Evolutionary conservation across 352 stramenopile species (phyloP), one percentile per base, ranked within the genome.

Genomic region (Phytophthora meadii): DNA sequence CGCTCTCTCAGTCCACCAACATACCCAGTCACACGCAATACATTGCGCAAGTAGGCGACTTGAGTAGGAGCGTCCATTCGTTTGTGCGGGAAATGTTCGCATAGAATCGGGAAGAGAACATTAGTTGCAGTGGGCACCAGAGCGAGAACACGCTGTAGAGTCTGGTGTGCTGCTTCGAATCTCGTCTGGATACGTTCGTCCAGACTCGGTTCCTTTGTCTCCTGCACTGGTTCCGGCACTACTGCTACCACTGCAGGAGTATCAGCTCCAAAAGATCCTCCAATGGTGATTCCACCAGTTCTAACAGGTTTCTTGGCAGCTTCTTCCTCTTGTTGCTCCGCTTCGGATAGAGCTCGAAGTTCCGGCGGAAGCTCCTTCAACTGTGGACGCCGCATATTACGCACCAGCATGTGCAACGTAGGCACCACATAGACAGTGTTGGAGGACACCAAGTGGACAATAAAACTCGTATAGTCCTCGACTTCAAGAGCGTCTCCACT

Each of bases 81-180:
- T 64, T 95, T 95, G 73, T 95, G 88, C 11, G 88, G 88, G 52
- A 93, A 92, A 37, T 91, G 76, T 45, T 93, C 82, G 27, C 80
- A 88, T 24, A 95, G 48, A 30, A 92, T 76, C 11, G 84, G 82
- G 60, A 94, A 94, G 3, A 95, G 59, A 4, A 90, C 74, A 54
- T 94, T 93, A 10, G 82, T 61, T 22, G 86, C 84, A n/a, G 88
- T 92, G 0, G 88, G 88, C 25, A 88, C 86, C 30, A 95, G 68
- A 41, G 76, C 70, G 27, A 95, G 72, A 15, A 95, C 79, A 30
- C 80, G 79, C 51, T 85, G 68, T 32, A 93, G 62, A 24, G 78
- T 90, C 10, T 70, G 60, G 57, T 94, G 88, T 3, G 88, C 86
- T 12, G 68, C 59, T 36, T 87, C 74, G 61, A 79, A 94, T 4